Evolutionary conservation across 768 basidiomycete species (phyloP).

Genomic region (Termitomyces sp.): DNA sequence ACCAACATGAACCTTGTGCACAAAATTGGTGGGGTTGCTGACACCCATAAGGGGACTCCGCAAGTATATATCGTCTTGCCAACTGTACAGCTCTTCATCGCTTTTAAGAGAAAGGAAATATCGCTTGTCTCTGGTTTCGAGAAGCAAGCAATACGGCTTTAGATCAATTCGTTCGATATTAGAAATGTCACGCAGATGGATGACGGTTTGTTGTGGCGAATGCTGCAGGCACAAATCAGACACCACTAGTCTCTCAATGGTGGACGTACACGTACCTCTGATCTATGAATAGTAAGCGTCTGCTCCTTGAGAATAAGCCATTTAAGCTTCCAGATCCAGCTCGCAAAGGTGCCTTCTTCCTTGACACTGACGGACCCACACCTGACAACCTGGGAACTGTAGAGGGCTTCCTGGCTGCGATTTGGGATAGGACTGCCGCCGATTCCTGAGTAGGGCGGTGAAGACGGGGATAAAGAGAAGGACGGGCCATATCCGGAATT

Average conservation of each 20-base stretch:
- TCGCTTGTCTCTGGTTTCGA: conserved; percentile 83
- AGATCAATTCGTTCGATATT: conserved; percentile 90
- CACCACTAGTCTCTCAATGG: background rate
- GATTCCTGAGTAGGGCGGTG: conserved; percentile 72
- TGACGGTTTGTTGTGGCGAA: conserved; percentile 50
- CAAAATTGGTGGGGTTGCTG: conserved; percentile 93
- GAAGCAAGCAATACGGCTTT: conserved; percentile 88
- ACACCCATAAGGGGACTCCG: conserved; percentile 92
- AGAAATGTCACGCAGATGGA: conserved; percentile 71
- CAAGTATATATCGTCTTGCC: conserved; percentile 96
- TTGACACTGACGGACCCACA: conserved; percentile 80
- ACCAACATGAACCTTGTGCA: conserved; percentile 97
- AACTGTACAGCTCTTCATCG: conserved; percentile 96
- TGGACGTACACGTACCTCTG: conserved; percentile 64
- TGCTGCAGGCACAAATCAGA: conserved; percentile 26
- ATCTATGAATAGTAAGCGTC: conserved; percentile 80
- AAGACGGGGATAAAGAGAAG: conserved; percentile 44
- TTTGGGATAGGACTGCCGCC: conserved; percentile 78
- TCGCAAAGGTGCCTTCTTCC: conserved; percentile 84
- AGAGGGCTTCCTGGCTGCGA: conserved; percentile 32
- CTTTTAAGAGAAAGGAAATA: conserved; percentile 80
- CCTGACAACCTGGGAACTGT: conserved; percentile 48
- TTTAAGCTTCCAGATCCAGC: conserved; percentile 88
- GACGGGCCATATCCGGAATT: conserved; percentile 55
- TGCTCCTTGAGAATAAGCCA: conserved; percentile 85